These are phyloP conservation scores for Suillus spraguei DNA, from an alignment of 768 basidiomycete species.

Conservation along the genomic window DNA sequence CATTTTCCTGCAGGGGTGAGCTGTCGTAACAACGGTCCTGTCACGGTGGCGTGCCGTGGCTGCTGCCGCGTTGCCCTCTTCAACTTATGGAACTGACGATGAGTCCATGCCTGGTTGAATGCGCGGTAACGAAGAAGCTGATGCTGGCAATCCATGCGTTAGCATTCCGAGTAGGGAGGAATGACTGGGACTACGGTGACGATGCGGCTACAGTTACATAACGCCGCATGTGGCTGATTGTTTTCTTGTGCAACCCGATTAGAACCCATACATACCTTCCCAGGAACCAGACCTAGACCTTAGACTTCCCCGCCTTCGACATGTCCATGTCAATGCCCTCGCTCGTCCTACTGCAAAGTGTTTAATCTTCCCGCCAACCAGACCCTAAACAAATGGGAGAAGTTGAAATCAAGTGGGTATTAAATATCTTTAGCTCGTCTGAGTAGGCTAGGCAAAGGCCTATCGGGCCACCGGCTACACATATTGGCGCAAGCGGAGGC, in stretches of 20 bases:
- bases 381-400: too few species aligned
- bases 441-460: neutral
- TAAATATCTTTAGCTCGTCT: neutral
- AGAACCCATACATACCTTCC: too few species aligned
- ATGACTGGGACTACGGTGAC: too few species aligned
- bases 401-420: neutral
- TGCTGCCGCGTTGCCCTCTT: neutral
- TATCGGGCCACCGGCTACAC: neutral
- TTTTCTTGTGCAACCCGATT: neutral
- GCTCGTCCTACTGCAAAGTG: too few species aligned
- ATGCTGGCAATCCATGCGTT: neutral
- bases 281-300: too few species aligned
- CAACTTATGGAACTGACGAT: neutral
- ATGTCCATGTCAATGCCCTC: too few species aligned
- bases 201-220: too few species aligned
- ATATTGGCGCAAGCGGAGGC: neutral
- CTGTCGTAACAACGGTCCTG: neutral
- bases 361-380: too few species aligned
- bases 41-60: too few species aligned
- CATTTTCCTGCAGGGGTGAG: neutral
- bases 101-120: neutral
- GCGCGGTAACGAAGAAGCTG: neutral
- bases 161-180: neutral
- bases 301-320: too few species aligned
- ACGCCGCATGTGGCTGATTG: neutral